Evolutionary conservation across 1,139 yeast genomes (phyloP).

Genomic region (Scheffersomyces segobiensis): DNA sequence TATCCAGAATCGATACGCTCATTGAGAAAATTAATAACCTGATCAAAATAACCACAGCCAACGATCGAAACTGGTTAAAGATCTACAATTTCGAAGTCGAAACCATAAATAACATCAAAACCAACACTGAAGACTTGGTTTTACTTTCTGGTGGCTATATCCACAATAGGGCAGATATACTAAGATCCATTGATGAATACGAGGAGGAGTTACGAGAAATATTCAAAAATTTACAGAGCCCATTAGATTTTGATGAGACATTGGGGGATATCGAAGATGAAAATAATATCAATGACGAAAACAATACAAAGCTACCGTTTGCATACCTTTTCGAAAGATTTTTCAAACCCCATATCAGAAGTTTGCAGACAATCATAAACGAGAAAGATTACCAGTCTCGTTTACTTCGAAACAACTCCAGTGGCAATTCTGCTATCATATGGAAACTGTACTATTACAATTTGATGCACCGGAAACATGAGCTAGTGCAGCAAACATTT

Average conservation of each 20-base stretch:
- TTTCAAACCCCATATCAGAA: slow-evolving; percentile 24
- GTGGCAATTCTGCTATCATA: slow-evolving; percentile 29
- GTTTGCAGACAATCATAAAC: slow-evolving; percentile 25
- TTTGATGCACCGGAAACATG: slow-evolving; percentile 23
- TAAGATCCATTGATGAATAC: slow-evolving; percentile 25
- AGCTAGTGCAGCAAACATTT: slow-evolving; percentile 24
- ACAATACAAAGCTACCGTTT: slow-evolving; percentile 28
- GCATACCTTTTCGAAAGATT: slow-evolving; percentile 27
- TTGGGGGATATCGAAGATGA: slow-evolving; percentile 13
- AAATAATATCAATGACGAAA: slow-evolving; percentile 4
- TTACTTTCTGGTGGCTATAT: slow-evolving; percentile 17
- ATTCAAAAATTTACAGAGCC: slow-evolving; percentile 32
- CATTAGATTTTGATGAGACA: slow-evolving; percentile 33
- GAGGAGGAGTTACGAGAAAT: slow-evolving; percentile 31
- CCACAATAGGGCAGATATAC: slow-evolving; percentile 17
- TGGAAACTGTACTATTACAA: slow-evolving; percentile 36
- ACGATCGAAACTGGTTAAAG: slow-evolving; percentile 38
- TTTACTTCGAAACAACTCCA: slow-evolving; percentile 21
- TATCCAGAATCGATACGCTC: slow-evolving; percentile 32
- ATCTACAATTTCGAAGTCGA: slow-evolving; percentile 36
- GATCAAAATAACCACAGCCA: slow-evolving; percentile 27
- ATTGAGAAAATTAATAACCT: slow-evolving; percentile 27
- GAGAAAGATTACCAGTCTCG: slow-evolving; percentile 34
- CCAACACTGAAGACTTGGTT: slow-evolving; percentile 34
- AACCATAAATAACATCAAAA: slow-evolving; percentile 32